A percentile compares a stretch with the other conserved stretches of the same genome.
Evolutionary conservation across 2,329 filamentous ascomycete genomes (phyloP).

Genomic region (Endothia cerciana): DNA sequence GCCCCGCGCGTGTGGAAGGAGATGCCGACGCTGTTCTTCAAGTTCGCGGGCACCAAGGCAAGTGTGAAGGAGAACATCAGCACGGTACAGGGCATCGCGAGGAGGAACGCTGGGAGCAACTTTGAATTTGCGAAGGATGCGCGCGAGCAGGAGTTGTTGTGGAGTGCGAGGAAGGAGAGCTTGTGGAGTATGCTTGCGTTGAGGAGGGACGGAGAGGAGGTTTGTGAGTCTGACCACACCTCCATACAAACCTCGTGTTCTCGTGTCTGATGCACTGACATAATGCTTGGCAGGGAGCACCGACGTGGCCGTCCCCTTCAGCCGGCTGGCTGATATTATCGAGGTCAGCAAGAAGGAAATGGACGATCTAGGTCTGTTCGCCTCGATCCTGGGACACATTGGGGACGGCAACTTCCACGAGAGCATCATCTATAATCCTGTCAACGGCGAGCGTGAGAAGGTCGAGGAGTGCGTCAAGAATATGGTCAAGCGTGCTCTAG

Average conservation of each 20-base stretch:
- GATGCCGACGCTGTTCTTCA: constrained; percentile 79
- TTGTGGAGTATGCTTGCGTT: constrained; percentile 83
- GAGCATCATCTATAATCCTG: constrained; percentile 82
- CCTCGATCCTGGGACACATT: constrained; percentile 85
- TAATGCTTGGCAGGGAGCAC: constrained; percentile 64
- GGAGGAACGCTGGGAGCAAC: constrained; percentile 62
- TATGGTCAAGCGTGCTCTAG: constrained; percentile 87
- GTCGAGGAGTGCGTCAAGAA: constrained; percentile 83
- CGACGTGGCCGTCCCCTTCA: constrained; percentile 82
- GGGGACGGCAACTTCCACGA: constrained; percentile 96
- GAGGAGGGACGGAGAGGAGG: constrained; percentile 66
- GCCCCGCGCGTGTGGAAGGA: constrained; percentile 74
- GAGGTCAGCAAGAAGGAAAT: constrained; percentile 89
- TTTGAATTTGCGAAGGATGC: constrained; percentile 79
- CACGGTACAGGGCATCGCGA: constrained; percentile 70
- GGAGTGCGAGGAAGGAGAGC: constrained; percentile 81
- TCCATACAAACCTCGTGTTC: constrained; percentile 49
- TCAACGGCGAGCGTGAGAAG: constrained; percentile 68
- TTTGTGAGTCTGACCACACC: constrained; percentile 58
- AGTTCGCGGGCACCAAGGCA: constrained; percentile 78
- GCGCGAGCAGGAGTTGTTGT: constrained; percentile 74
- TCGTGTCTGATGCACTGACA: neutral
- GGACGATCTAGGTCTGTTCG: constrained; percentile 83
- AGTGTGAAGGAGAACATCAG: constrained; percentile 79
- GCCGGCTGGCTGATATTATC: constrained; percentile 71